These are phyloP conservation scores for Sechiopsis laciniata DNA, from an alignment of 306 rosid genomes.

Conservation along the genomic window DNA sequence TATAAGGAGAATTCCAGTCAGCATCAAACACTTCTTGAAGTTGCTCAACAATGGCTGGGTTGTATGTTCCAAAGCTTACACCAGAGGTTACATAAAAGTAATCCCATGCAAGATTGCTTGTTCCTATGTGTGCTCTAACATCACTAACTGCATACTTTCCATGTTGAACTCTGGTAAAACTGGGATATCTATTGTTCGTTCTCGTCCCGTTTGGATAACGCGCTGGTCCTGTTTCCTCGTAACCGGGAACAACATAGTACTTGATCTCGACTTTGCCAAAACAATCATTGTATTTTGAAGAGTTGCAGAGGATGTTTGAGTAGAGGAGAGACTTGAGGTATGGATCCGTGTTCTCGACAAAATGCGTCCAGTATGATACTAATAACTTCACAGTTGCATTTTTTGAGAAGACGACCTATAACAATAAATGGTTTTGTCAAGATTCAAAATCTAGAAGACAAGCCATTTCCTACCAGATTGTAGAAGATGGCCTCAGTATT, in stretches of 20 bases:
- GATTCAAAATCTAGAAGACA: neutral
- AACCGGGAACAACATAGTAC: conserved; percentile 75
- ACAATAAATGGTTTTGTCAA: neutral
- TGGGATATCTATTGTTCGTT: conserved; percentile 66
- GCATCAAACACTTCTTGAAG: conserved; percentile 63
- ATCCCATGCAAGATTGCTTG: conserved; percentile 91
- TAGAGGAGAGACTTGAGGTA: conserved; percentile 71
- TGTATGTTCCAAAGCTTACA: conserved; percentile 80
- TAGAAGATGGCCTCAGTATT: neutral
- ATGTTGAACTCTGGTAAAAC: conserved; percentile 71
- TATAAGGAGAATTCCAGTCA: conserved; percentile 91
- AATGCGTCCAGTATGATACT: conserved; percentile 85
- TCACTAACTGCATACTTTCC: conserved; percentile 83
- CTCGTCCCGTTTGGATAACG: conserved; percentile 30
- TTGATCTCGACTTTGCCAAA: conserved; percentile 82
- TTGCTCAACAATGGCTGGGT: conserved; percentile 62
- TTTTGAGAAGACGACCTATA: conserved; percentile 67
- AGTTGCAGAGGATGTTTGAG: conserved; percentile 73
- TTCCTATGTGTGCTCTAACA: conserved; percentile 72
- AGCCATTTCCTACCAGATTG: neutral
- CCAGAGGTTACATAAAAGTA: conserved; percentile 81
- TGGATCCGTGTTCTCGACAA: conserved; percentile 51
- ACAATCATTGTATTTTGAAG: conserved; percentile 63
- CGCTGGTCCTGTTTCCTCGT: conserved; percentile 78
- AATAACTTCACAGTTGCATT: conserved; percentile 69